Base-by-base conservation (phyloP, 192 early-diverging fungal genomes). In the Backusella luteola region DNA sequence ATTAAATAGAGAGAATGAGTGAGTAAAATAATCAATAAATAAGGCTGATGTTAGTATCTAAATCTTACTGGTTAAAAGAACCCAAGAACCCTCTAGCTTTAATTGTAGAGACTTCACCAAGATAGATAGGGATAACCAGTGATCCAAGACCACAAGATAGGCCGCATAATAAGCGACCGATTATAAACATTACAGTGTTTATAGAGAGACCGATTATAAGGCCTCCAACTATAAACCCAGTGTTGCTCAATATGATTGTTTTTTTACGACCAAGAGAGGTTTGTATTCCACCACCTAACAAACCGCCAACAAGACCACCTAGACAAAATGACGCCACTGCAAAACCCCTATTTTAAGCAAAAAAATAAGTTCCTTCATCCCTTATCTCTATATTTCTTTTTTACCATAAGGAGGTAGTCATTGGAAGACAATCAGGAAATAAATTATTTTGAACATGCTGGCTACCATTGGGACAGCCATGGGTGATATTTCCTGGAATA, bases 171-270 rank as follows among this genome's bases (percentile, higher is more conserved):
- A 90, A 63, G 38, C 90, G 85, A 17, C 87, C 89, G n/a, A 84
- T 17, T 71, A 56, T 74, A 34, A 84, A 80, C 82, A 80, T 29
- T 21, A 56, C 70, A 17, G 80, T 76, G 49, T 89, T 91, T 53
- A 90, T 89, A 29, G 86, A 77, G 35, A 93, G 73, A 32, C 85
- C 92, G 29, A 91, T 91, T 5, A 88, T n/a, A 17, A 93, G 79
- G 38, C 91, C 92, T 49, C 92, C 93, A 41, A 88, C 71, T 12
- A 88, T 84, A 63, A 82, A 94, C 52, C 85, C 81, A 56, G 93
- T 78, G 70, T 91, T 94, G 80, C 85, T 88, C 80, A 88, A 85
- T n/a, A 93, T 81, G 42, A 96, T 79, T 52, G 85, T 75, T 17
- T 79, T 76, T 34, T 84, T 83, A 39, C 91, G 46, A 49, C 46